Base-by-base conservation (phyloP, 2,329 filamentous ascomycete species). In the Colletotrichum sp. region DNA sequence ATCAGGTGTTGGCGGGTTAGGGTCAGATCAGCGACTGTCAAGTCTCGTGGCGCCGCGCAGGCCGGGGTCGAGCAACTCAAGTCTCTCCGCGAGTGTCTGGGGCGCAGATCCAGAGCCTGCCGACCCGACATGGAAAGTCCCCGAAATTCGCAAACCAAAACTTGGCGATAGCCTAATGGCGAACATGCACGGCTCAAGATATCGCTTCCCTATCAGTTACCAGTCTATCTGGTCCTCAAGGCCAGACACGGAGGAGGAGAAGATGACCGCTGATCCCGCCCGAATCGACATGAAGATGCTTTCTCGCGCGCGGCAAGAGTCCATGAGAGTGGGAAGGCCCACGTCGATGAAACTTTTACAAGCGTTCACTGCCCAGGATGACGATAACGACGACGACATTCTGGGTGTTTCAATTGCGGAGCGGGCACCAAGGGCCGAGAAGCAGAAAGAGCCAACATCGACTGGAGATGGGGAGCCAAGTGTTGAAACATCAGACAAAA, bases 51-150 rank as follows among this genome's bases (percentile, higher is more conserved):
- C 79, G 63, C 64, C 79, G 8, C 66, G 79, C 13, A 78, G 79
- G 39, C 72, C 77, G 16, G 79, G 78, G 28, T 78, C 80, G 24
- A 79, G 78, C 5, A 60, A 34, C 3, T 76, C 78, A 4, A 26
- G 75, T 12, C 57, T 72, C 13, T 72, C 76, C 6, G 72, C 49
- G 15, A 71, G 76, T 8, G 15, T 72, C 12, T 75, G 74, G 52
- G 77, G 73, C 8, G 77, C 79, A 24, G 71, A 78, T 15, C 77
- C 78, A 15, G 66, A 72, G 30, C 57, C 78, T 12, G 70, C 81
- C 24, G 86, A 88, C 67, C 83, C 86, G 5, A 77, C 80, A 1
- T 88, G 87, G 87, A 81, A 81, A 30, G 80, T 80, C 1, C 86
- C 87, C 3, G 84, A 84, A 7, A 77, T 87, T 9, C 81, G 81